Evolutionary conservation across 495 filamentous ascomycete species (phyloP), one percentile per base, ranked within the genome.

Genomic region (Tricharina praecox): DNA sequence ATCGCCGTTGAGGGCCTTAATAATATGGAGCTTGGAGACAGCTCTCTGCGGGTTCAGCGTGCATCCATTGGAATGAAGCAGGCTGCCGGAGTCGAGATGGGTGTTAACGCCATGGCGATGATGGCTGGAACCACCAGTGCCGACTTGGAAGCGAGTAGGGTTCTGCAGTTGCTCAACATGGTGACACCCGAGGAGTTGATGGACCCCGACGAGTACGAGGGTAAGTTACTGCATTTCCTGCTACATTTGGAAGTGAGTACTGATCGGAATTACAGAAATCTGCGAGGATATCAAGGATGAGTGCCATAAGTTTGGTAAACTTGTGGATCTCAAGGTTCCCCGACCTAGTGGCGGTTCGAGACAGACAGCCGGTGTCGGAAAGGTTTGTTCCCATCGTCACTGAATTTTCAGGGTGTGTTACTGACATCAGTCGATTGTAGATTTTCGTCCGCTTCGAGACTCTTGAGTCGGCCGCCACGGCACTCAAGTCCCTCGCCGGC

Each of bases 101-200:
- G 87, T 21, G 87, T 96, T 50, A 94, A 93, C 52, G 92, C 88
- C 51, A 96, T 99, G 85, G 90, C 86, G 23, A 87, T 96, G 83
- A 86, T 99, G 59, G 90, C 90, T 25, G 85, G 87, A 36, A 94
- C 88, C 28, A 88, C 82, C 5, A 82, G 81, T 25, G 70, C 71
- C 35, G 79, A 86, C 50, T 61, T 81, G 30, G 82, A 87, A 49
- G 75, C 75, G 36, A 75, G 78, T 47, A 74, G 85, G 36, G 87
- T 99, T 11, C 58, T 99, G 50, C 85, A 93, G 64, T 66, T 99
- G 36, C 68, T 96, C 54, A 99, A 99, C 66, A 96, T 96, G 90
- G 87, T 96, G 20, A 99, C 90, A 0, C 70, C 84, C 0, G 92
- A 96, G 48, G 90, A 99, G 65, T 70, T 99, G 15, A 79, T 95